phyloP scores from a whole-genome alignment of 2,329 filamentous ascomycete genomes.

The Botryotinia globosa region DNA sequence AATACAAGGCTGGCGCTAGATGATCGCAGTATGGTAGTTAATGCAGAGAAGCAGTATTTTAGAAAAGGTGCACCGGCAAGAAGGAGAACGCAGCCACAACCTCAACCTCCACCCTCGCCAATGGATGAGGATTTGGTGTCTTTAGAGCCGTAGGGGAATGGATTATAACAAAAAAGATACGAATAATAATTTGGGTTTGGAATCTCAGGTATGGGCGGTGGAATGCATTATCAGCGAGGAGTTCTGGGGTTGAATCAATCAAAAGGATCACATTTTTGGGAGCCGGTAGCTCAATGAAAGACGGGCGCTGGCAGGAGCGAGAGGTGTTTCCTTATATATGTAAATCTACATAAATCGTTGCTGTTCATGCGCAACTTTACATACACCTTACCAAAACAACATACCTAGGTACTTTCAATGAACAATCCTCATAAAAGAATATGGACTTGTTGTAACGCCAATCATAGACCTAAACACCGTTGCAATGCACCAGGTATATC shows the following conservation, averaged over 20 bases:
- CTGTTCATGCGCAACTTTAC: conserved; percentile 1
- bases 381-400: neutral
- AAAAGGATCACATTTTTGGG: neutral
- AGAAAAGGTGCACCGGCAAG: conserved; percentile 43
- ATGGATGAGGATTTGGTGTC: conserved; percentile 12
- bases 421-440: neutral
- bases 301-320: neutral
- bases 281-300: neutral
- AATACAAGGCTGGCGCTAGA: conserved; percentile 41
- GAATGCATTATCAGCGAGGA: conserved; percentile 14
- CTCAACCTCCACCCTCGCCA: neutral
- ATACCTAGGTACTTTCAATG: neutral
- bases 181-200: conserved; percentile 10
- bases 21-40: conserved; percentile 65
- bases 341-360: conserved; percentile 7
- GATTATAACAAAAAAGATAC: neutral
- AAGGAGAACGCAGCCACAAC: conserved; percentile 25
- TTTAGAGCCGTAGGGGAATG: conserved; percentile 11
- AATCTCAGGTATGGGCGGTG: neutral
- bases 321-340: neutral
- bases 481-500: conserved; percentile 22
- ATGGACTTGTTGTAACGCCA: neutral
- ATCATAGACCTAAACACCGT: conserved; percentile 21
- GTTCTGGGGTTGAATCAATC: conserved; percentile 9
- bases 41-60: conserved; percentile 52